Evolutionary conservation across 1,139 yeast genomes (phyloP), one percentile per base, ranked within the genome.

Genomic region (Lodderomyces metapsilosis): DNA sequence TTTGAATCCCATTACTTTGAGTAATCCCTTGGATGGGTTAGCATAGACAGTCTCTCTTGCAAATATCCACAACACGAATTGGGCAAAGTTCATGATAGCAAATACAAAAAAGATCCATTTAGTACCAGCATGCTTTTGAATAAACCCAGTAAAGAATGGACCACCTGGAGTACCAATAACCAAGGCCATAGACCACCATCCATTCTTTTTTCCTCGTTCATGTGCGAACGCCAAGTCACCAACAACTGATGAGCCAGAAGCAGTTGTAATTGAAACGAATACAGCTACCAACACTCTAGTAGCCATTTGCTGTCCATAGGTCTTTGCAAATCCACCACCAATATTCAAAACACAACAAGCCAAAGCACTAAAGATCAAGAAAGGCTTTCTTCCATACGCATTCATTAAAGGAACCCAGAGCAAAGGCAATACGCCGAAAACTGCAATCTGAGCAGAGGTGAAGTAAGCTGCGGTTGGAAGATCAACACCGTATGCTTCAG

Each of bases 361-460:
- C 8, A 52, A 40, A 16, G 48, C 38, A 25, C 48, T 41, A 21
- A 45, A 31, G 4, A 40, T 24, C 8, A 52, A 34, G 27, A 52
- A 43, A 3, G 37, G 36, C 15, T 43, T 43, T 40, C 54, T 47
- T 10, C 55, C 55, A 25, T 45, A 52, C 11, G 45, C 41, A 34
- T 52, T 49, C 56, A 52, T 52, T 24, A 52, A 37, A 2, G 55
- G 55, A 23, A 52, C 48, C 52, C 53, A 51, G n/a, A 50, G 25
- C 6, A 52, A 36, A 10, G 55, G 55, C 16, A 50, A 33, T 18
- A 47, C 42, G 4, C 54, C 55, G 35, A 52, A 34, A 2, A 42
- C 43, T 13, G 47, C 50, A 40, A 52, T 50, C 33, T 51, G 53
- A 9, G 46, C 50, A 2, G 55, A 45, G 9, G 55, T 52, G 17